Percentiles rank a stretch among this genome's conserved stretches.
phyloP scores from a whole-genome alignment of 495 filamentous ascomycete genomes.

The Neurospora pannonica region DNA sequence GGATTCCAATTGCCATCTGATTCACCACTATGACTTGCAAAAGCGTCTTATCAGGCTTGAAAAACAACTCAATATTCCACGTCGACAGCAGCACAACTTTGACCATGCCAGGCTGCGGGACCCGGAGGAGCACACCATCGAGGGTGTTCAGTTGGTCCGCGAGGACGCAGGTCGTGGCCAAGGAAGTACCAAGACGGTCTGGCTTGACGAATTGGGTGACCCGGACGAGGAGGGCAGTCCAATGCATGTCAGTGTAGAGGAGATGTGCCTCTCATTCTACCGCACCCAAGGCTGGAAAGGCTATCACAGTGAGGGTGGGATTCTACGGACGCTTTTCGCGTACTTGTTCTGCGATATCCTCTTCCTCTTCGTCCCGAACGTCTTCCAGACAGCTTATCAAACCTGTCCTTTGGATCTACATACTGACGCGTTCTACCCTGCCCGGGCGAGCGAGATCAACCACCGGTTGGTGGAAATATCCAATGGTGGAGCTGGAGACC shows the following conservation, averaged over 20 bases:
- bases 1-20: constrained; percentile 79
- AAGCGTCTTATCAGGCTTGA: constrained; percentile 88
- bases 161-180: constrained; percentile 35
- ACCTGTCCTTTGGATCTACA: constrained; percentile 88
- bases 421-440: constrained; percentile 87
- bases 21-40: constrained; percentile 89
- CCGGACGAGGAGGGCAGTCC: constrained; percentile 53
- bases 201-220: constrained; percentile 66
- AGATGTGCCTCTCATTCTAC: constrained; percentile 86
- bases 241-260: constrained; percentile 54
- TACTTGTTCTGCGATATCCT: constrained; percentile 91
- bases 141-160: constrained; percentile 66
- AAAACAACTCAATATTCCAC: constrained; percentile 70
- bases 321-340: constrained; percentile 82
- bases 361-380: constrained; percentile 89
- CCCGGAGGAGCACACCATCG: constrained; percentile 61
- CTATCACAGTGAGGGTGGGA: constrained; percentile 84
- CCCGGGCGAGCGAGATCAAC: constrained; percentile 80
- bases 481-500: constrained; percentile 58
- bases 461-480: constrained; percentile 74
- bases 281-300: constrained; percentile 81
- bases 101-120: constrained; percentile 67
- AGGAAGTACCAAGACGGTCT: constrained; percentile 66
- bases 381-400: constrained; percentile 92
- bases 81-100: constrained; percentile 87